Percentiles rank a stretch among this genome's conserved stretches.
Evolutionary conservation across 2,329 filamentous ascomycete species (phyloP).

Genomic region (Trematosphaeria pertusa): DNA sequence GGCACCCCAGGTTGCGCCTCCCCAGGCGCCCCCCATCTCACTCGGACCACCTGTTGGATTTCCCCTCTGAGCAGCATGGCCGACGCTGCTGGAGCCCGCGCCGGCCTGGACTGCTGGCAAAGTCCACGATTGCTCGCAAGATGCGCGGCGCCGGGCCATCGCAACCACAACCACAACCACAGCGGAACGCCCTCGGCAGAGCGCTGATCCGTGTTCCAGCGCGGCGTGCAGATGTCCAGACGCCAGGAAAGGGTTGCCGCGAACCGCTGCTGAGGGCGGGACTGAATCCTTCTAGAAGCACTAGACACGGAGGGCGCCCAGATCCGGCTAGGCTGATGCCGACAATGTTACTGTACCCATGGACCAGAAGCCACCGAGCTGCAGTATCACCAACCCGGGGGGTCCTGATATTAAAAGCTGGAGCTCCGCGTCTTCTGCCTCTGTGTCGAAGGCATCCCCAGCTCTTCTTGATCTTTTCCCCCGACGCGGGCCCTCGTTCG

Average conservation of each 20-base stretch:
- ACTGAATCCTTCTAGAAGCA: slow-evolving; percentile 42
- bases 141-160: no score
- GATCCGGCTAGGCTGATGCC: slow-evolving; percentile 30
- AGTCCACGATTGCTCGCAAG: no score
- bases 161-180: no score
- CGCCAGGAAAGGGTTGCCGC: slow-evolving; percentile 12
- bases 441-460: slow-evolving; percentile 30
- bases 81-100: no score
- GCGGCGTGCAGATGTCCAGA: slow-evolving; percentile 4
- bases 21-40: slow-evolving; percentile 31
- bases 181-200: no score
- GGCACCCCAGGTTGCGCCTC: slow-evolving; percentile 38
- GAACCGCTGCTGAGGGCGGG: slow-evolving; percentile 16
- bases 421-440: slow-evolving; percentile 21
- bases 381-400: slow-evolving; percentile 39
- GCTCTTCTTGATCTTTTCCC: slow-evolving; percentile 26
- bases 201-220: not conserved
- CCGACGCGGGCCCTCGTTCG: slow-evolving; percentile 30
- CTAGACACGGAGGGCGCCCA: slow-evolving; percentile 38
- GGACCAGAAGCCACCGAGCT: slow-evolving; percentile 39
- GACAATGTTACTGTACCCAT: slow-evolving; percentile 46
- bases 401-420: slow-evolving; percentile 40
- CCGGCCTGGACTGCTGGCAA: no score
- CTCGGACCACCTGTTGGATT: slow-evolving; percentile 40
- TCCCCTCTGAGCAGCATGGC: slow-evolving; percentile 26